Conservation (phyloP, 2,329 filamentous ascomycete genomes). For the Dryadomyces sulphureus region DNA sequence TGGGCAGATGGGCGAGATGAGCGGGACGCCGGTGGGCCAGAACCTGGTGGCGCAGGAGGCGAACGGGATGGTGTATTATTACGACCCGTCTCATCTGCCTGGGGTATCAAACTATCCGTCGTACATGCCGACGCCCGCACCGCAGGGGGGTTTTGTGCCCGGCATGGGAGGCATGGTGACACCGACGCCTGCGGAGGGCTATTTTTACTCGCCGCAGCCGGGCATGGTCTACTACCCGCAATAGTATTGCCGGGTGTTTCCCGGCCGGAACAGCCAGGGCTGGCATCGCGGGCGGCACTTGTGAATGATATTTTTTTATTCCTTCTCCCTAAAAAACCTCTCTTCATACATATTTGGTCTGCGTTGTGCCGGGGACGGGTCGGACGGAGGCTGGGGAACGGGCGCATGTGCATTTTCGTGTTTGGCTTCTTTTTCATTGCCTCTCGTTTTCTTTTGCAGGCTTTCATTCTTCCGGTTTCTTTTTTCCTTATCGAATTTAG, state of each 20-base stretch:
- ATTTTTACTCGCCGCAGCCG: slow-evolving; percentile 50
- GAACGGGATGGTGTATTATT: slow-evolving; percentile 95
- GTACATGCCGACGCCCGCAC: slow-evolving; percentile 24
- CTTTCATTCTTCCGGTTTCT: background rate
- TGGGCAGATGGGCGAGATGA: slow-evolving; percentile 22
- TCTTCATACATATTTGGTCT: background rate
- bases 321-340: background rate
- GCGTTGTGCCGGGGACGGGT: background rate
- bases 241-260: slow-evolving; percentile 8
- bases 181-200: slow-evolving; percentile 43
- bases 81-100: slow-evolving; percentile 61
- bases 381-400: background rate
- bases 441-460: background rate
- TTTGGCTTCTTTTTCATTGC: background rate
- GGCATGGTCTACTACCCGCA: slow-evolving; percentile 49
- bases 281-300: no score
- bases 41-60: slow-evolving; percentile 65
- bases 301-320: background rate
- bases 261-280: no score
- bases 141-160: slow-evolving; percentile 33
- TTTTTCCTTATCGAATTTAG: background rate
- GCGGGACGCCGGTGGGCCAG: slow-evolving; percentile 19
- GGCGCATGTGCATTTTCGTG: background rate
- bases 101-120: slow-evolving; percentile 32
- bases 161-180: slow-evolving; percentile 57